These are phyloP conservation scores for Aureobasidium subglaciale DNA, from an alignment of 2,329 filamentous ascomycete species.

Conservation along the genomic window DNA sequence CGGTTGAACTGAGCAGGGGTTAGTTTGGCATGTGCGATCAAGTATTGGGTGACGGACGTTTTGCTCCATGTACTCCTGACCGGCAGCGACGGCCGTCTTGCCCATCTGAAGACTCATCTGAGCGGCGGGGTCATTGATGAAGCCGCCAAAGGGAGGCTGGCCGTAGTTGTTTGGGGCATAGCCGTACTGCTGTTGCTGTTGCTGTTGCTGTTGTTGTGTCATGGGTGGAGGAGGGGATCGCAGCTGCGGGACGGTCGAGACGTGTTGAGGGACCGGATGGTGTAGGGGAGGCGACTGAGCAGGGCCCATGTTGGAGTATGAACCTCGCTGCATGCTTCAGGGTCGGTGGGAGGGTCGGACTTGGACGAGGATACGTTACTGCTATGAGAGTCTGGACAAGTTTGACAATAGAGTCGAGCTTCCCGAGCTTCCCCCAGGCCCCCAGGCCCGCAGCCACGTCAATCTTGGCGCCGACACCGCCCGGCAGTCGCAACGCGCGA, in stretches of 20 bases:
- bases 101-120: conserved; percentile 94
- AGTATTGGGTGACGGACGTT: conserved; percentile 58
- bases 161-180: conserved; percentile 28
- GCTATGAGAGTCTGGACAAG: too few relatives aligned
- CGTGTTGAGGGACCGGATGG: conserved; percentile 95
- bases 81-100: conserved; percentile 82
- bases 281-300: conserved; percentile 84
- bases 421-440: neutral
- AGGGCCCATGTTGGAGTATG: conserved; percentile 64
- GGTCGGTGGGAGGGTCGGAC: neutral
- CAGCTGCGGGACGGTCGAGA: conserved; percentile 94
- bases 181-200: conserved; percentile 32
- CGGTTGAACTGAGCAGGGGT: conserved; percentile 53
- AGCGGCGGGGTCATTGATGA: conserved; percentile 91
- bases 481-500: neutral
- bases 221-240: conserved; percentile 82
- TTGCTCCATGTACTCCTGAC: conserved; percentile 90
- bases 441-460: too few relatives aligned
- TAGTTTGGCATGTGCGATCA: neutral
- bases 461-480: neutral
- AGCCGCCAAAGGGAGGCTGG: conserved; percentile 69
- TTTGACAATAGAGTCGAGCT: too few relatives aligned
- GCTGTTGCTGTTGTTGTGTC: conserved; percentile 60
- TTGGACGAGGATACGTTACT: neutral
- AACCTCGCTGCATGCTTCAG: conserved; percentile 73